These are phyloP conservation scores for Beta corolliflora DNA, from an alignment of 179 eudicot genomes.

Conservation along the genomic window DNA sequence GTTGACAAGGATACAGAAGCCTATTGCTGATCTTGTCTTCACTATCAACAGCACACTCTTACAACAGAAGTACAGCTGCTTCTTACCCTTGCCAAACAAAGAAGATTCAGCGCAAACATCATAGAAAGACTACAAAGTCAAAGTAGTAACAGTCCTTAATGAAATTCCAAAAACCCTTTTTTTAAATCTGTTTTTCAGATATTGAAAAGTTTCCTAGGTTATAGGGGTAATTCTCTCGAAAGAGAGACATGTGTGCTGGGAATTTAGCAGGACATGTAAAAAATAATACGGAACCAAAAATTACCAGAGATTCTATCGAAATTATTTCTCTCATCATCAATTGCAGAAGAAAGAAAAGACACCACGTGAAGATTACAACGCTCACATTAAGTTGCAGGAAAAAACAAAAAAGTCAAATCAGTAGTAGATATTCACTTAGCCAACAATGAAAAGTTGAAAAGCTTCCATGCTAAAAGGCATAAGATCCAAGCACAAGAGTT, in stretches of 20 bases:
- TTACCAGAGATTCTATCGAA: too few species aligned
- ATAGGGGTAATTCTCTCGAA: too few species aligned
- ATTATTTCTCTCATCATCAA: too few species aligned
- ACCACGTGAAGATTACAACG: too few species aligned
- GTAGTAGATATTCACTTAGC: background rate
- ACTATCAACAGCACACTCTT: background rate
- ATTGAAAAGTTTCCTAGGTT: too few species aligned
- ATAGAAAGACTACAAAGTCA: background rate
- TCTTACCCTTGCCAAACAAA: background rate
- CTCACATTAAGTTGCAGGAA: background rate
- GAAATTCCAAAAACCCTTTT: background rate
- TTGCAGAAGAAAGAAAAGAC: too few species aligned
- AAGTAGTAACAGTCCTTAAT: background rate
- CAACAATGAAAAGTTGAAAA: background rate
- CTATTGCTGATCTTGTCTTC: background rate
- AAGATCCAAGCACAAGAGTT: background rate
- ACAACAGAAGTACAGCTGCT: background rate
- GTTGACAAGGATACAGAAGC: background rate
- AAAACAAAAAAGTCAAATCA: background rate
- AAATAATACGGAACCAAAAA: too few species aligned
- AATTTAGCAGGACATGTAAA: too few species aligned
- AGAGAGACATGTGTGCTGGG: too few species aligned
- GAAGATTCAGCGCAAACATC: background rate
- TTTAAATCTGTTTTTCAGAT: too few species aligned
- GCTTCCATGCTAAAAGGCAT: background rate